Base-by-base conservation (phyloP, 164 flowering plant species). In the Aristolochia californica region DNA sequence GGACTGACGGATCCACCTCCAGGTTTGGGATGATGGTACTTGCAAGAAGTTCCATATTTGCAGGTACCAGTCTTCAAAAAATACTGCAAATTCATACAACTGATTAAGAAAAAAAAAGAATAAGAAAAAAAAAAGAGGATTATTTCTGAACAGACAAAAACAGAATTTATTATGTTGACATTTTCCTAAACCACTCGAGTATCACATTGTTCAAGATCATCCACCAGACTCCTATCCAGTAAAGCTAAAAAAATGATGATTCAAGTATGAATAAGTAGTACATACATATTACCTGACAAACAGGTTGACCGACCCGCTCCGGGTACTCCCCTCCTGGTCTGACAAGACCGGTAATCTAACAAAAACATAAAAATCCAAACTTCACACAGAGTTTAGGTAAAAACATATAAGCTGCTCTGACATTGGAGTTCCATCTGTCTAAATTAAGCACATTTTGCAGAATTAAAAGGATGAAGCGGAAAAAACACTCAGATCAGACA, bases 41-140 rank as follows among this genome's bases (percentile, higher is more conserved):
- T 94, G 74, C 99, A 94, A 20, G 97, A 78, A 63, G 84, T 57
- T 58, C 99, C 99, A 70, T 79, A 94, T 75, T 83, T 94, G 69
- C 99, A 94, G 48, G 77, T 74, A 43, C 99, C 97, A 21, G 93
- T 88, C 76, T 83, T 76, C 88, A 90, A 66, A 68, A 65, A 94
- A 65, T 80, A 86, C 99, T 94, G 85, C 76, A 75, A 43, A 34
- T 34, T 34, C 40, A 34, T 12, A 34, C 10, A 34, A 34, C 10
- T 34, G 40, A 8, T 68, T 47, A 2, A 28, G 43, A 28, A 28
- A 55, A n/a, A 17, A 23, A 64, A 17, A 2, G 45, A 27, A 26
- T 24, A 53, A 47, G 26, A 34, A 54, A 21, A 38, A 45, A n/a
- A n/a, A n/a, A n/a, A n/a, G n/a, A n/a, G n/a, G n/a, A n/a, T n/a